Conservation (phyloP, 257 asterid species). For the Rubia yunnanensis region DNA sequence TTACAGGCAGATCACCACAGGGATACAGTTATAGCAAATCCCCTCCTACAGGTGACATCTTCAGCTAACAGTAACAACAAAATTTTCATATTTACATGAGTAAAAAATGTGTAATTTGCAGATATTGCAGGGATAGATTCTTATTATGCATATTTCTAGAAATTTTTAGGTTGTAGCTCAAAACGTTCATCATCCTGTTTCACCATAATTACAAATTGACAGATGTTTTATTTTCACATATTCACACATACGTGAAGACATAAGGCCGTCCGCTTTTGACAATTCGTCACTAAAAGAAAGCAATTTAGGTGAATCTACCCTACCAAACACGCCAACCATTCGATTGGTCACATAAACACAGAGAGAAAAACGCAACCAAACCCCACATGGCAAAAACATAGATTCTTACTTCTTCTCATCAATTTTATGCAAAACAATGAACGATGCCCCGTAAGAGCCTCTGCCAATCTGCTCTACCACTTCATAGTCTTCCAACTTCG, state of each 20-base stretch:
- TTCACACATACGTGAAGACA: constrained; percentile 5
- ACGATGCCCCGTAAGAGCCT: constrained; percentile 74
- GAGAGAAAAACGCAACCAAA: constrained; percentile 11
- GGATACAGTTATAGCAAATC: neutral
- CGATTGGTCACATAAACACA: neutral
- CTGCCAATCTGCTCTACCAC: constrained; percentile 84
- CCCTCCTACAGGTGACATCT: neutral
- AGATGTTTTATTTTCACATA: neutral
- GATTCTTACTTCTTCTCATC: constrained; percentile 58
- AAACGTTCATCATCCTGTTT: neutral
- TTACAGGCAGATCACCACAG: neutral
- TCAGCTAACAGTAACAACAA: neutral
- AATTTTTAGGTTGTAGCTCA: neutral
- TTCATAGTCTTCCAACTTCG: constrained; percentile 73
- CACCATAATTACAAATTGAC: neutral
- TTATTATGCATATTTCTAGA: neutral
- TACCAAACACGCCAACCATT: constrained; percentile 1
- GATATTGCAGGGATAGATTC: neutral
- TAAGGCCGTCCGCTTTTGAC: constrained; percentile 7
- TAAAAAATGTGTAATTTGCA: neutral
- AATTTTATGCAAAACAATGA: constrained; percentile 62
- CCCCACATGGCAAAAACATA: constrained; percentile 10
- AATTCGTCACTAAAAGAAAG: neutral
- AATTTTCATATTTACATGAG: neutral
- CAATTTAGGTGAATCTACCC: constrained; percentile 9